Base-by-base conservation (phyloP, 2,329 filamentous ascomycete species). In the Fusarium hainanense region DNA sequence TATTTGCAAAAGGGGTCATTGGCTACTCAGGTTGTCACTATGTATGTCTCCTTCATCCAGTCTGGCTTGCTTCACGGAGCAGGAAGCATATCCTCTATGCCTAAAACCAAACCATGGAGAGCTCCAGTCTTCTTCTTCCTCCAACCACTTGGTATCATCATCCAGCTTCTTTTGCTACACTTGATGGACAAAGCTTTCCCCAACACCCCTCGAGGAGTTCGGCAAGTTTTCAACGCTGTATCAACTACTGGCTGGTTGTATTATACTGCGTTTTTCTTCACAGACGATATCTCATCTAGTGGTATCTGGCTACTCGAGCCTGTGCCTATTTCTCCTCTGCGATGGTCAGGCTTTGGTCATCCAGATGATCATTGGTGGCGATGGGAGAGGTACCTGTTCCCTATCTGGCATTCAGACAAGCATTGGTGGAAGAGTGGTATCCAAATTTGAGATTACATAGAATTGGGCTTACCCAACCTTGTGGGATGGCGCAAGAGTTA, bases 281-380 rank as follows among this genome's bases (percentile, higher is more conserved):
- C 89, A 13, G 89, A 97, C 75, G 94, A 98, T 74, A 89, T 97
- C 76, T 86, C 90, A 0, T 84, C 85, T 13, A 87, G 89, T 1
- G 93, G 93, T 0, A 75, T 97, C 1, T 97, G 92, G 92, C 79
- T 97, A 16, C 89, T 89, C 66, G 93, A 98, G 78, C 93, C 93
- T 0, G 80, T 97, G n/a, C 93, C 94, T 0, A 69, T 95, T 11
- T 97, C 93, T 56, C 76, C 86, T 1, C 75, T 94, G n/a, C 84
- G 93, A 27, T 87, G 85, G 3, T 34, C 94, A 18, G 90, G 92
- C 0, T 82, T 90, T 34, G 92, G 91, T 0, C 81, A 82, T 2
- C 79, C 83, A 20, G 87, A 85, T 1, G 89, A 92, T 73, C 80
- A 84, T 2, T 90, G 88, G 84, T 92, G 88, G 87, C 88, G 92